Evolutionary conservation across 2,329 filamentous ascomycete species (phyloP).

Genomic region (Tympanopsis confertula): DNA sequence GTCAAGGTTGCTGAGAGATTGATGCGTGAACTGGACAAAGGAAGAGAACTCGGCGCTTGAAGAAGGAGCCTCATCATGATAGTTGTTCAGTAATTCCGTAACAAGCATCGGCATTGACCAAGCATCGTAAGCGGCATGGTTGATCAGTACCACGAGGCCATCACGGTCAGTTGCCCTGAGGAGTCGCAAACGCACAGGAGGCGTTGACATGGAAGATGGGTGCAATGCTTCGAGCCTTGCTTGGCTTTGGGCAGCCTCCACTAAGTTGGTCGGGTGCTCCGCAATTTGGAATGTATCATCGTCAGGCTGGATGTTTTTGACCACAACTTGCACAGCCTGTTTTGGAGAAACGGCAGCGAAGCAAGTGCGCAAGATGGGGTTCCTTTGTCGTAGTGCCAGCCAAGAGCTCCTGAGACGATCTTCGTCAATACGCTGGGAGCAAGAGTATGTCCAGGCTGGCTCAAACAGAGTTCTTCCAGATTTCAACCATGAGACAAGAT

Average conservation of each 20-base stretch:
- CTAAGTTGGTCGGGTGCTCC: conserved; percentile 5
- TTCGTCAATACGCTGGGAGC: conserved; percentile 11
- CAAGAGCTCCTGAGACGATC: conserved; percentile 14
- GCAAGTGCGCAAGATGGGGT: conserved; percentile 18
- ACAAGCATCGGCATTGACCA: conserved; percentile 19
- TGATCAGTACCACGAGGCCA: conserved; percentile 15
- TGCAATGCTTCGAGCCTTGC: conserved; percentile 8
- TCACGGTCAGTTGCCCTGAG: conserved; percentile 13
- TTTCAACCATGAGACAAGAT: conserved; percentile 18
- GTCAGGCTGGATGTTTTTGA: conserved; percentile 9
- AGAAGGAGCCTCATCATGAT: conserved; percentile 5
- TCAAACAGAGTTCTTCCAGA: conserved; percentile 16
- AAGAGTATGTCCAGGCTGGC: conserved; percentile 15
- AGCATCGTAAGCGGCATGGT: conserved; percentile 21
- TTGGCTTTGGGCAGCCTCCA: conserved; percentile 5
- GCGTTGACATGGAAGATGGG: conserved; percentile 16
- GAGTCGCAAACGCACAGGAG: conserved; percentile 16
- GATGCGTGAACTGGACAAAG: background rate
- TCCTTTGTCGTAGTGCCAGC: conserved; percentile 14
- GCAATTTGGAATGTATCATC: conserved; percentile 11
- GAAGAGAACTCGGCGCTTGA: background rate
- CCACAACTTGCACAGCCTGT: conserved; percentile 15
- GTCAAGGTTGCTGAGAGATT: background rate
- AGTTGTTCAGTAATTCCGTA: conserved; percentile 15
- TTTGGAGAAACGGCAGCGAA: conserved; percentile 14